Base-by-base conservation (phyloP, 257 asterid species). In the Rehmannia glutinosa region DNA sequence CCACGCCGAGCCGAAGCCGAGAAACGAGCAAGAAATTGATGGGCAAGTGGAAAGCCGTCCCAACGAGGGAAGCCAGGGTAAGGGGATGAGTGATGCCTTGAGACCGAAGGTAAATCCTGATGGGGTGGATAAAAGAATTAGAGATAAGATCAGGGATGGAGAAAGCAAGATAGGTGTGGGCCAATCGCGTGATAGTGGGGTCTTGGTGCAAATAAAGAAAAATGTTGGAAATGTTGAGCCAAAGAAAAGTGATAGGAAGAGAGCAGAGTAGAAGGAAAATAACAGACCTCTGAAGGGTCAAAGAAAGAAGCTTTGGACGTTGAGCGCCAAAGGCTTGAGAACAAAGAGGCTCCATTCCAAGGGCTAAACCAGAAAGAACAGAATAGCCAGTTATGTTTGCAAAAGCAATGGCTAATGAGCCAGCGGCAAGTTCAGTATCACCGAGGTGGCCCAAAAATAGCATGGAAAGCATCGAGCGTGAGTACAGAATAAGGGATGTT, bases 291-390 rank as follows among this genome's bases (percentile, higher is more conserved):
- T 89, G 97, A 1, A 89, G 70, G 1, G 95, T 89, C 17, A 85
- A 38, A 0, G 97, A 89, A 1, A 89, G 83, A 4, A 89, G 86
- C 58, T 81, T 77, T 0, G 91, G 89, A 2, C 82, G 73, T 4
- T 81, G 81, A 1, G 95, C 97, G 9, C 97, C 97, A 51, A 87
- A 89, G 42, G 97, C 97, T 43, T 89, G 97, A 0, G 93, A 81
- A 64, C 97, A 89, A 0, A 89, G 81, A 3, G 97, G 97, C 75
- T 89, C 97, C 92, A 89, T 85, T 3, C 97, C 96, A 0, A 89
- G 81, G 0, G 97, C 87, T 2, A 89, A 55, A 0, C 97, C 97
- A 0, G 97, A 83, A 0, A 89, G 83, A 0, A 89, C 87, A 0
- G 95, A 84, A 23, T 89, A 89, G 4, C 96, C 96, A 0, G 82